phyloP scores from a whole-genome alignment of 2,329 filamentous ascomycete genomes.

The Proliferodiscus dingleyae region DNA sequence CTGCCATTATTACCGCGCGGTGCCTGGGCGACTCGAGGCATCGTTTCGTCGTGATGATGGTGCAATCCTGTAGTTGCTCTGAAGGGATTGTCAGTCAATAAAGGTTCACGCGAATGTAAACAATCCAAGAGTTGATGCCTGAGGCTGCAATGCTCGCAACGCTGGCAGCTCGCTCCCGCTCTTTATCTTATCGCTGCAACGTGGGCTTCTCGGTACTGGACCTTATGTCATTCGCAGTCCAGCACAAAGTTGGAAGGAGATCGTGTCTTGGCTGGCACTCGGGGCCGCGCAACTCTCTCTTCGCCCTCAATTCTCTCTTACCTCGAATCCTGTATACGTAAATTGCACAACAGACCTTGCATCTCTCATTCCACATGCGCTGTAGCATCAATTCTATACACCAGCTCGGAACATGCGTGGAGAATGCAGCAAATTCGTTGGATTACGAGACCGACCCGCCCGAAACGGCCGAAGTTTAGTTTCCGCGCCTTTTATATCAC shows the following conservation, averaged over 20 bases:
- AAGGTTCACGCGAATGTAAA: constrained; percentile 21
- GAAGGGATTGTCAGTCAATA: constrained; percentile 9
- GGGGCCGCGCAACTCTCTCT: too few species aligned
- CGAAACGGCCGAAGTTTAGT: constrained; percentile 21
- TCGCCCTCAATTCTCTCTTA: too few species aligned
- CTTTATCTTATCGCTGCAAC: neutral
- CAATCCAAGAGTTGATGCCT: neutral
- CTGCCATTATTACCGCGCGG: constrained; percentile 37
- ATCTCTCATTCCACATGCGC: neutral
- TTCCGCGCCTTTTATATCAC: constrained; percentile 32
- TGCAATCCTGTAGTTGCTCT: constrained; percentile 1
- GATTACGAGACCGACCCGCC: constrained; percentile 16
- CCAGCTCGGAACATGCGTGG: constrained; percentile 19
- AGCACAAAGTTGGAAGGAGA: too few species aligned
- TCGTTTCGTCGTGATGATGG: constrained; percentile 26
- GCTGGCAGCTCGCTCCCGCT: neutral
- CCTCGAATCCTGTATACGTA: too few species aligned
- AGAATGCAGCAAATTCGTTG: constrained; percentile 22
- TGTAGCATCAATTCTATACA: neutral
- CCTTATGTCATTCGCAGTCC: too few species aligned
- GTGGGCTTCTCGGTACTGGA: too few species aligned
- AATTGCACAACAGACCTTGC: neutral
- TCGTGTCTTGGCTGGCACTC: too few species aligned
- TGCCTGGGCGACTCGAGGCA: constrained; percentile 52
- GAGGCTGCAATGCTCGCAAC: neutral